Percentiles rank a stretch among this genome's conserved stretches.
These are phyloP conservation scores for Purshia tridentata DNA, from an alignment of 306 rosid genomes.

Conservation along the genomic window DNA sequence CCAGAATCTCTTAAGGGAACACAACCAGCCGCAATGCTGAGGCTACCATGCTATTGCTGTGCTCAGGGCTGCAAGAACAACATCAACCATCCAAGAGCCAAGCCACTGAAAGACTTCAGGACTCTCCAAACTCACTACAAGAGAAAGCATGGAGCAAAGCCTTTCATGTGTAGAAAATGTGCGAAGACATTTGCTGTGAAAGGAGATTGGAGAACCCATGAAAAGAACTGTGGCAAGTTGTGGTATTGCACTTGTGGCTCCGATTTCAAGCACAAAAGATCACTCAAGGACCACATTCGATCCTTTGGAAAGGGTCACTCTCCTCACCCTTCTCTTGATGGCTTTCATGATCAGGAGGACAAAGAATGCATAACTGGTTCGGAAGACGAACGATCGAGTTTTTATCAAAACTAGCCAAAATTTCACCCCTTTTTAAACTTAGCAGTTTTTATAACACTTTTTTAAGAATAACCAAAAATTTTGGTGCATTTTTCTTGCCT, in stretches of 20 bases:
- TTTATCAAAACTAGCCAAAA: conserved; percentile 7
- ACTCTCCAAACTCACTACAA: conserved; percentile 97
- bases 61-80: conserved; percentile 96
- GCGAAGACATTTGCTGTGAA: conserved; percentile 83
- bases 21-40: conserved; percentile 94
- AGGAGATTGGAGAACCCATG: conserved; percentile 98
- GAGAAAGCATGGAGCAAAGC: conserved; percentile 86
- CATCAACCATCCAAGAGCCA: conserved; percentile 87
- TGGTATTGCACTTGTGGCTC: conserved; percentile 99
- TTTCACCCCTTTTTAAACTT: not conserved
- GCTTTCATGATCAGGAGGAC: conserved; percentile 57
- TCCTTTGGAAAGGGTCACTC: conserved; percentile 81
- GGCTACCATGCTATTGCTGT: conserved; percentile 93
- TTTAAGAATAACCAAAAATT: no score
- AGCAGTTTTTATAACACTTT: not conserved
- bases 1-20: conserved; percentile 83
- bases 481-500: no score
- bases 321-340: conserved; percentile 50
- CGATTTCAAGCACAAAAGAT: conserved; percentile 88
- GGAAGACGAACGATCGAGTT: conserved; percentile 43
- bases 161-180: conserved; percentile 81
- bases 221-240: conserved; percentile 90
- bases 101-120: conserved; percentile 89
- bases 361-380: conserved; percentile 66
- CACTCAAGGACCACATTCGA: conserved; percentile 82